phyloP scores from a whole-genome alignment of 108 stramenopile species.

The Skeletonema marinoi region DNA sequence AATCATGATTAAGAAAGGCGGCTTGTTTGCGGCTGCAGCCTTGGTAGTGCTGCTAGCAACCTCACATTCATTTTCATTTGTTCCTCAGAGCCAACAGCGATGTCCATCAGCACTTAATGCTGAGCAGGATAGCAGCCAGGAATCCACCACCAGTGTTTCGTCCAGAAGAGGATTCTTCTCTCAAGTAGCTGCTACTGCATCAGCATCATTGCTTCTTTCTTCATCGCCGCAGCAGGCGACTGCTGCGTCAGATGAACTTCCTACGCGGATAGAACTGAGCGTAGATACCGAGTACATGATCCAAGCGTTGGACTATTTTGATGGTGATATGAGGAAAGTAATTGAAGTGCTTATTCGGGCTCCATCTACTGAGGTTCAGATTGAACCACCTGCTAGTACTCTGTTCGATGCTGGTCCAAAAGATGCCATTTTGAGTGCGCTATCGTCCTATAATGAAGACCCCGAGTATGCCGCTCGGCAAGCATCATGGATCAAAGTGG shows the following conservation, averaged over 20 bases:
- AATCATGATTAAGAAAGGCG: conserved; percentile 1
- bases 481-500: conserved; percentile 46
- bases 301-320: conserved; percentile 39
- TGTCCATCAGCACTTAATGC: background rate
- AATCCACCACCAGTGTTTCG: background rate
- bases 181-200: conserved; percentile 13
- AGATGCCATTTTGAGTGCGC: conserved; percentile 43
- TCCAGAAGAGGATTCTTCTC: conserved; percentile 13
- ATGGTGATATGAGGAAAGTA: conserved; percentile 47
- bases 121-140: background rate
- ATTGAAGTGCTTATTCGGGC: conserved; percentile 28
- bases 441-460: conserved; percentile 24
- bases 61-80: background rate
- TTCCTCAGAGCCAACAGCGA: background rate
- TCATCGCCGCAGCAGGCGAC: background rate
- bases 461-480: conserved; percentile 21
- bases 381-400: conserved; percentile 14
- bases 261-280: conserved; percentile 27
- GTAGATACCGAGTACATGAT: conserved; percentile 46
- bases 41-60: background rate
- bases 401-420: conserved; percentile 1
- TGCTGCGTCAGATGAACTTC: conserved; percentile 10
- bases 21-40: background rate
- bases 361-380: conserved; percentile 28
- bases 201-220: conserved; percentile 2